Percentiles rank a stretch among this genome's conserved stretches.
Conservation (phyloP, 768 basidiomycete genomes). For the Termitomyces sp. region DNA sequence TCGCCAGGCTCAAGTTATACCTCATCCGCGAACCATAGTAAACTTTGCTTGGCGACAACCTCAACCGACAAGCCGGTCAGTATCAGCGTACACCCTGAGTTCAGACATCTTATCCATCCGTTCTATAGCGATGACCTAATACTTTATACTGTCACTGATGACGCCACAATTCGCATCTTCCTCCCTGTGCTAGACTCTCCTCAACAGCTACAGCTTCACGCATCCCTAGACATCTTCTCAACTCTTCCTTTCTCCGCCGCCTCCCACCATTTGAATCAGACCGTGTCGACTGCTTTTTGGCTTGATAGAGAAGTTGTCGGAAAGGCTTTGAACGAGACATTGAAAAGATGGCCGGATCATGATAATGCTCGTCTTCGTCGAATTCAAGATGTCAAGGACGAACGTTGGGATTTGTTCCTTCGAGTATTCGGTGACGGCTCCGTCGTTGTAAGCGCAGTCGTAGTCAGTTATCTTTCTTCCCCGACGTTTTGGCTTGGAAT, state of each 20-base stretch:
- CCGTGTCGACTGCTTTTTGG: conserved; percentile 55
- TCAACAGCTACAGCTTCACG: conserved; percentile 78
- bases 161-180: conserved; percentile 80
- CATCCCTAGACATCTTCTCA: conserved; percentile 67
- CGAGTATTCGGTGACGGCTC: conserved; percentile 69
- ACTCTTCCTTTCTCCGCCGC: conserved; percentile 40
- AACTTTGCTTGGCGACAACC: conserved; percentile 70
- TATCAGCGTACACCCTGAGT: not conserved
- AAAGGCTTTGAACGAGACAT: conserved; percentile 35
- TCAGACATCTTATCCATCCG: not conserved
- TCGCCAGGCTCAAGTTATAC: conserved; percentile 57
- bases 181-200: conserved; percentile 85
- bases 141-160: conserved; percentile 79
- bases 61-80: conserved; percentile 57
- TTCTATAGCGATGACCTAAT: conserved; percentile 61
- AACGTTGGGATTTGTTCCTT: conserved; percentile 76
- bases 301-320: conserved; percentile 59
- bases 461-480: conserved; percentile 43
- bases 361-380: conserved; percentile 43
- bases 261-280: conserved; percentile 24
- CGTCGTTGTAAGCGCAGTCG: conserved; percentile 65
- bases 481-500: not conserved
- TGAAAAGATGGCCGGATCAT: conserved; percentile 27
- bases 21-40: conserved; percentile 69
- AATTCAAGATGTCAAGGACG: conserved; percentile 59